These are phyloP conservation scores for Hirschfeldia incana DNA, from an alignment of 345 rosid genomes.

Conservation along the genomic window DNA sequence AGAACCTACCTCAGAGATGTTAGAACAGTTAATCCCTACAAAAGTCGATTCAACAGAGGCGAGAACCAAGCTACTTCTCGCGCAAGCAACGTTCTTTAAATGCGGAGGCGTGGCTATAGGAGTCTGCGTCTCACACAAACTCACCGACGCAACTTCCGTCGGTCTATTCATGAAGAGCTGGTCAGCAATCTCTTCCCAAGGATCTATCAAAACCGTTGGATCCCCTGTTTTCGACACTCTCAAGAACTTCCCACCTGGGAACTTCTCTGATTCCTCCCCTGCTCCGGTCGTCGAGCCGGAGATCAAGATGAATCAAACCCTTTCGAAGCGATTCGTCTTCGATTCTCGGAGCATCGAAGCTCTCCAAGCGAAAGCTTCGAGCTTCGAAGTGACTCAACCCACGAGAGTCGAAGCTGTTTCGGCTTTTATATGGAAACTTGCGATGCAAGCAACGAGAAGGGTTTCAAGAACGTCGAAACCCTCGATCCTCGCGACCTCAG, in stretches of 20 bases:
- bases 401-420: constrained; percentile 54
- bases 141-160: constrained; percentile 26
- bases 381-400: constrained; percentile 40
- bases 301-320: constrained; percentile 23
- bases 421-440: constrained; percentile 49
- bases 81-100: neutral
- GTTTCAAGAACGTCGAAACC: constrained; percentile 33
- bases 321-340: constrained; percentile 32
- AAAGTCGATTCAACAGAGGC: constrained; percentile 18
- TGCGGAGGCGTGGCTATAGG: neutral
- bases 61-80: constrained; percentile 26
- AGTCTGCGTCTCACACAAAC: constrained; percentile 35
- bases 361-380: constrained; percentile 36
- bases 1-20: constrained; percentile 20
- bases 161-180: constrained; percentile 36
- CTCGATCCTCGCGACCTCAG: constrained; percentile 38
- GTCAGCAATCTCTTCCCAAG: constrained; percentile 34
- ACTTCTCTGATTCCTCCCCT: constrained; percentile 36
- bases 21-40: constrained; percentile 42
- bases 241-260: constrained; percentile 30
- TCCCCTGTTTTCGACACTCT: constrained; percentile 21
- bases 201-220: constrained; percentile 22
- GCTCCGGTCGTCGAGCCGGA: constrained; percentile 40
- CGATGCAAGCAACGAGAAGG: constrained; percentile 35
- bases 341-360: constrained; percentile 24